A percentile compares a stretch with the other conserved stretches of the same genome.
Conservation (phyloP, 2,329 filamentous ascomycete species). For the Cordyceps pruinosa region DNA sequence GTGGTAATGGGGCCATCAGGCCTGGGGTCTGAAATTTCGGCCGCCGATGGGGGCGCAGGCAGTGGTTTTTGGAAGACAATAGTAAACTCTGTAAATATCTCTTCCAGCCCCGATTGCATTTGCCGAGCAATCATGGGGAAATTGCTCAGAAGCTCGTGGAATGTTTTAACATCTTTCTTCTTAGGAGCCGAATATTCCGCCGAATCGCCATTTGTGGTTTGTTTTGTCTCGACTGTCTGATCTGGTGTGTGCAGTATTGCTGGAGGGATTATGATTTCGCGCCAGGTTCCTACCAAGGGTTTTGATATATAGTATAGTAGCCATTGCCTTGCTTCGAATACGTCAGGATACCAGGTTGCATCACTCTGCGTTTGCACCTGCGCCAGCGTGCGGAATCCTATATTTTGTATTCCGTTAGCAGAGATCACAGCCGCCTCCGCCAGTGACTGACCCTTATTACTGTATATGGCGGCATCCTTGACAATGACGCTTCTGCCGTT, state of each 20-base stretch:
- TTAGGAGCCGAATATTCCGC: conserved; percentile 38
- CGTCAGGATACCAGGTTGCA: conserved; percentile 79
- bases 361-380: conserved; percentile 85
- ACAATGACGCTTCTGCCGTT: conserved; percentile 92
- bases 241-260: conserved; percentile 49
- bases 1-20: conserved; percentile 50
- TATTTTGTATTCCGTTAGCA: not conserved
- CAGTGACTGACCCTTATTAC: conserved; percentile 71
- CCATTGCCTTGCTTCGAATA: conserved; percentile 87
- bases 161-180: conserved; percentile 88
- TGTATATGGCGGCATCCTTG: conserved; percentile 88
- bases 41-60: conserved; percentile 63
- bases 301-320: conserved; percentile 92
- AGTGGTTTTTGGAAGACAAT: conserved; percentile 78
- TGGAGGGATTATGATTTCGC: conserved; percentile 64
- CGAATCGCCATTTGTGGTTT: conserved; percentile 30
- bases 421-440: not conserved
- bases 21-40: conserved; percentile 50
- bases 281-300: conserved; percentile 77
- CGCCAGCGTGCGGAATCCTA: conserved; percentile 85
- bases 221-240: conserved; percentile 31
- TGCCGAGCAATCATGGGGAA: conserved; percentile 95
- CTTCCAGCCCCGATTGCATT: conserved; percentile 88
- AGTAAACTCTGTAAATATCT: conserved; percentile 82
- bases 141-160: conserved; percentile 79